A percentile compares a stretch with the other conserved stretches of the same genome.
These are phyloP conservation scores for Paecilomyces sp. DNA, from an alignment of 2,329 filamentous ascomycete genomes.

Conservation along the genomic window DNA sequence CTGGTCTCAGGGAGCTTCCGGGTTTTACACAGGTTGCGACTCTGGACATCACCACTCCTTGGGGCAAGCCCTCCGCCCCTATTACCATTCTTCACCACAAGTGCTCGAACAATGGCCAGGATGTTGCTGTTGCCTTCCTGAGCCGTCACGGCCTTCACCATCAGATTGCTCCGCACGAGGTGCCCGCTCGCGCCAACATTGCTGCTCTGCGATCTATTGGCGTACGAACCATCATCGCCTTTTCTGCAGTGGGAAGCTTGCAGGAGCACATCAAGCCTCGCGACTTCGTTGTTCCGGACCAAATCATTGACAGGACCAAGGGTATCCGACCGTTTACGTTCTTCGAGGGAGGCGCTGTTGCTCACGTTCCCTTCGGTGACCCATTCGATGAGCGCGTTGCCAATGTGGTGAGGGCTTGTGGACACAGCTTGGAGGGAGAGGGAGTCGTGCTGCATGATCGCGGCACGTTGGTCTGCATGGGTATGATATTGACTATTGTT, in stretches of 20 bases:
- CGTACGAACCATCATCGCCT: slow-evolving; percentile 85
- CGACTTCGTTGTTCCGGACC: slow-evolving; percentile 94
- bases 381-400: slow-evolving; percentile 80
- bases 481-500: slow-evolving; percentile 40
- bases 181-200: slow-evolving; percentile 92
- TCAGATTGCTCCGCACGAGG: slow-evolving; percentile 85
- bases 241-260: slow-evolving; percentile 88
- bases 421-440: slow-evolving; percentile 69
- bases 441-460: slow-evolving; percentile 76
- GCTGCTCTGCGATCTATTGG: slow-evolving; percentile 90
- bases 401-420: slow-evolving; percentile 69
- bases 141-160: slow-evolving; percentile 87
- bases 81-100: slow-evolving; percentile 86
- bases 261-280: slow-evolving; percentile 89
- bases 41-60: slow-evolving; percentile 73
- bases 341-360: slow-evolving; percentile 75
- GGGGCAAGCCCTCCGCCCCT: slow-evolving; percentile 70
- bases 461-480: slow-evolving; percentile 87
- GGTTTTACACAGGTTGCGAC: slow-evolving; percentile 79
- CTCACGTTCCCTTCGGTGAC: slow-evolving; percentile 91
- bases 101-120: slow-evolving; percentile 57
- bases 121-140: slow-evolving; percentile 74
- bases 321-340: slow-evolving; percentile 91
- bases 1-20: slow-evolving; percentile 79
- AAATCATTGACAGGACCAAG: slow-evolving; percentile 96